These are phyloP conservation scores for Endoconidiophora polonica DNA, from an alignment of 2,329 filamentous ascomycete genomes.

Conservation along the genomic window DNA sequence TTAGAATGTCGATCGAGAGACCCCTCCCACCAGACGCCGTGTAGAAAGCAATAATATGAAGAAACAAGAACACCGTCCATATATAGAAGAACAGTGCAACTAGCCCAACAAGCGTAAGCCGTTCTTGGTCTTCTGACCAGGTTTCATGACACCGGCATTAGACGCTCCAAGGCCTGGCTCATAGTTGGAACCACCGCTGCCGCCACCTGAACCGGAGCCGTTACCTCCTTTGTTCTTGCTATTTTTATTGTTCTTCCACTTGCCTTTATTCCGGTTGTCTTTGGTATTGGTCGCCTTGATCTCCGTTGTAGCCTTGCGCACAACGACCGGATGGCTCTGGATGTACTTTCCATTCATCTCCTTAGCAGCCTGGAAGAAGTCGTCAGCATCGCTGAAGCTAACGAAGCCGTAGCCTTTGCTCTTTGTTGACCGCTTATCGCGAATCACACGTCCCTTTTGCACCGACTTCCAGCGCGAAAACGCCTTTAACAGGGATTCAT, in stretches of 20 bases:
- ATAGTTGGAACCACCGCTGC: slow-evolving; percentile 20
- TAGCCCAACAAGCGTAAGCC: slow-evolving; percentile 44
- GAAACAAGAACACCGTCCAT: not conserved
- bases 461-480: slow-evolving; percentile 79
- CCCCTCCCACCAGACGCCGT: no score
- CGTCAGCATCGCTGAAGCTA: slow-evolving; percentile 85
- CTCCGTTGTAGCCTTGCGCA: slow-evolving; percentile 81
- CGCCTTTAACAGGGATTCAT: slow-evolving; percentile 86
- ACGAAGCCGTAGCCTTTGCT: slow-evolving; percentile 95
- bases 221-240: slow-evolving; percentile 22
- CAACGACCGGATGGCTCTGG: slow-evolving; percentile 79
- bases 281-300: slow-evolving; percentile 61
- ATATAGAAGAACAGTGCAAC: slow-evolving; percentile 11
- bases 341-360: slow-evolving; percentile 99
- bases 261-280: slow-evolving; percentile 29
- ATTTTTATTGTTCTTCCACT: slow-evolving; percentile 22
- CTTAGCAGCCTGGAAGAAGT: slow-evolving; percentile 89
- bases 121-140: slow-evolving; percentile 51
- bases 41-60: not conserved
- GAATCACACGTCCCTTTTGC: slow-evolving; percentile 80
- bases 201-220: slow-evolving; percentile 16
- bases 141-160: slow-evolving; percentile 40
- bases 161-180: slow-evolving; percentile 33
- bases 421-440: slow-evolving; percentile 92
- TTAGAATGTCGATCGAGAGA: no score